Percentiles rank a stretch among this genome's conserved stretches.
Evolutionary conservation across 345 rosid genomes (phyloP).

Genomic region (Salix suchowensis): DNA sequence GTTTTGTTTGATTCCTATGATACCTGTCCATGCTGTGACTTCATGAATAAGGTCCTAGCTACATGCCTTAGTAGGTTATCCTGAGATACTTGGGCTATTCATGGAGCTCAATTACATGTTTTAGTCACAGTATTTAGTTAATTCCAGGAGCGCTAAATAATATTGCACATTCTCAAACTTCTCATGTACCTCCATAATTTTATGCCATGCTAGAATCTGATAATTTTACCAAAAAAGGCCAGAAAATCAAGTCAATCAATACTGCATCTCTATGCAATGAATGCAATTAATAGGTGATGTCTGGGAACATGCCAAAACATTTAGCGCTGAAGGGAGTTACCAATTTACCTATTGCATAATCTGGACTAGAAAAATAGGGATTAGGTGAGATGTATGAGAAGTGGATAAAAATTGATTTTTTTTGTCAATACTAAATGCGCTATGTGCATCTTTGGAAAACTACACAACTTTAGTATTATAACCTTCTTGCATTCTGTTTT

Average conservation of each 20-base stretch:
- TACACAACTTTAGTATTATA: slow-evolving; percentile 10
- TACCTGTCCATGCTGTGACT: background rate
- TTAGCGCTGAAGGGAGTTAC: slow-evolving; percentile 15
- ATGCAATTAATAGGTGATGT: slow-evolving; percentile 14
- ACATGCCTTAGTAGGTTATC: background rate
- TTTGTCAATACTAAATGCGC: slow-evolving; percentile 7
- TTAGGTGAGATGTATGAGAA: slow-evolving; percentile 9
- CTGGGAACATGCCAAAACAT: slow-evolving; percentile 14
- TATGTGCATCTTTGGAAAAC: slow-evolving; percentile 19
- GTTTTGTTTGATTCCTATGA: background rate
- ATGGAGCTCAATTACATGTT: background rate
- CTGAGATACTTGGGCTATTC: background rate
- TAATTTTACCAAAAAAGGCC: slow-evolving; percentile 6
- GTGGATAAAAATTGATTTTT: slow-evolving; percentile 1
- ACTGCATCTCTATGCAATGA: slow-evolving; percentile 14
- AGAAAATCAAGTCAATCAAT: slow-evolving; percentile 1
- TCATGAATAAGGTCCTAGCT: background rate
- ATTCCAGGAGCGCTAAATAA: background rate
- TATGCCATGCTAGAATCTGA: background rate
- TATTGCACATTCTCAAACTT: slow-evolving; percentile 7
- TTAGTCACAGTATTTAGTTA: background rate
- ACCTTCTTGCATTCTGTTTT: slow-evolving; percentile 3
- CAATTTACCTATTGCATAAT: slow-evolving; percentile 1
- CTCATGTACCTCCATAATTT: background rate
- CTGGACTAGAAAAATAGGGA: slow-evolving; percentile 12